Base-by-base conservation (phyloP, 495 filamentous ascomycete species). In the Lasiosphaeriaceae sp. region DNA sequence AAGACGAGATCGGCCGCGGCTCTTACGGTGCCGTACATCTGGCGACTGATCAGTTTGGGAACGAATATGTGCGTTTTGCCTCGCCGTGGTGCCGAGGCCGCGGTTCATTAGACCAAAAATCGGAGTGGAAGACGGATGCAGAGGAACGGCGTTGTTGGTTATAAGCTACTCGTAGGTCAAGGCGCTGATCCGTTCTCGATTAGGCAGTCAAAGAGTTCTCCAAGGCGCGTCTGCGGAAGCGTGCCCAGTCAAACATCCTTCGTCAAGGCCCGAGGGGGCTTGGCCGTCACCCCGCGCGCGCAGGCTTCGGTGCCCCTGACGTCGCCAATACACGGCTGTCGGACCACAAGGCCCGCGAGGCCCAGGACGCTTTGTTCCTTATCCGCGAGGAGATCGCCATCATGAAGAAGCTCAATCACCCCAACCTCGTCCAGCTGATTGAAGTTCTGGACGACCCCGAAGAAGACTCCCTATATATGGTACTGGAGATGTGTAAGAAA, bases 131-230 rank as follows among this genome's bases (percentile, higher is more conserved):
- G 19, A 48, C 16, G 34, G 3, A n/a, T 4, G 16, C 8, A 24
- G 19, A 34, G 6, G 12, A 41, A 12, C 26, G 11, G 8, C 16
- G 17, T 17, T 45, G 47, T 22, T 20, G 14, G n/a, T 11, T 34
- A 12, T 31, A 9, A 4, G 26, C 26, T 4, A 31, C 26, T 9
- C 26, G 9, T 31, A 31, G 3, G 26, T 9, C 9, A 9, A 31
- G 26, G 9, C 43, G 29, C 48, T 47, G 20, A 53, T 24, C 29
- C 11, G 5, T n/a, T 34, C 19, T 52, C 22, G 41, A 39, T 54
- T 57, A 96, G 92, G 93, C 94, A 51, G 85, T 98, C 58, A 98
- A 98, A 73, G 93, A 96, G 64, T 97, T 98, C 73, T 97, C 93
- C 50, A 98, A 98, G 70, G 83, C 90, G 4, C 83, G 92, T 37